Base-by-base conservation (phyloP, 2,329 filamentous ascomycete species). In the Paraconiothyrium brasiliense region DNA sequence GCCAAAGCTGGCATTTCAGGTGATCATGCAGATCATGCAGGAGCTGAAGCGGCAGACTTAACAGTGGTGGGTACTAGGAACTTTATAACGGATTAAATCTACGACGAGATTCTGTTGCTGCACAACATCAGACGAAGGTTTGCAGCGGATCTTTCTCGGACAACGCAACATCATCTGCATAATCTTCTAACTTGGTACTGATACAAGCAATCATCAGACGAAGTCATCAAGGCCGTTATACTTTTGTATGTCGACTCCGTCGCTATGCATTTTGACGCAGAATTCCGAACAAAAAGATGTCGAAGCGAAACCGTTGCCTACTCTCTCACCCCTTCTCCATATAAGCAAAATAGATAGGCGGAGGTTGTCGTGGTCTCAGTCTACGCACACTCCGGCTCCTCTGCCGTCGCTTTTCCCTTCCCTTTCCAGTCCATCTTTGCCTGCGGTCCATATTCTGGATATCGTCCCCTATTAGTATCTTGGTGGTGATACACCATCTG, bases 401-500 rank as follows among this genome's bases (percentile, higher is more conserved):
- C 48, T n/a, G 47, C 56, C 27, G n/a, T 20, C 37, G 35, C 39
- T n/a, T 58, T 58, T 2, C 56, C 56, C 16, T 58, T 58, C 2
- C 56, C 56, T 20, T 58, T 58, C n/a, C 34, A 20, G 4, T 3
- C 35, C 8, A 20, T 16, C 14, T 16, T 8, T 22, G 4, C 14
- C 34, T 16, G n/a, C 22, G 10, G 10, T 9, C 37, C 50, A 37
- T 14, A 41, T 10, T 24, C 32, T 30, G 16, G 8, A 20, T 32
- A 10, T 22, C 11, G 39, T 4, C n/a, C 20, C 3, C 20, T 3
- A 1, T 24, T 10, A 22, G 10, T 44, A 2, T 9, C 10, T 1
- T 41, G 30, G 3, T 48, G 24, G 2, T 37, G 54, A 46, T 48
- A 22, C 14, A 20, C 34, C 27, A 30, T 30, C 10, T 43, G 27